A percentile compares a stretch with the other conserved stretches of the same genome.
These are phyloP conservation scores for Oryza glumipatula DNA, from an alignment of 176 grass and related monocot species.

Conservation along the genomic window DNA sequence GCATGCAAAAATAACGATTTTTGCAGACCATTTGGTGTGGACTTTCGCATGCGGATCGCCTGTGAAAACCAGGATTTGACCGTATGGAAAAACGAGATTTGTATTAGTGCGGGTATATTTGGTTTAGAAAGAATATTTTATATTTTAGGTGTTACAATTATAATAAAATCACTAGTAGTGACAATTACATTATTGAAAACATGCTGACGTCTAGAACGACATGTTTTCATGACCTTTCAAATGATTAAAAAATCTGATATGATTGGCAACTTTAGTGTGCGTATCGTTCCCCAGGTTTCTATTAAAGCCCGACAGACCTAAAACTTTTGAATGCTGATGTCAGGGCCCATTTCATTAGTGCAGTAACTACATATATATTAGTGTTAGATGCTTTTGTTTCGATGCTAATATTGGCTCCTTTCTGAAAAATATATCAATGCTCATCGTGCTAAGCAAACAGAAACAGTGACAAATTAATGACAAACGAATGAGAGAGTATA, in stretches of 20 bases:
- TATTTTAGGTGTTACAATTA: background rate
- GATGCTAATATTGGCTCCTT: background rate
- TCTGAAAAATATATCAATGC: background rate
- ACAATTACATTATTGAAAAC: background rate
- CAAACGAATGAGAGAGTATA: background rate
- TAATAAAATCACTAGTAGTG: background rate
- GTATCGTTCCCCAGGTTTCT: background rate
- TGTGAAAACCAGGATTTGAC: too few relatives aligned
- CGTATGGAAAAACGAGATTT: too few relatives aligned
- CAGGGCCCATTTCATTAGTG: background rate
- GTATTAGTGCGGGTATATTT: background rate
- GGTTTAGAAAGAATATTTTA: background rate
- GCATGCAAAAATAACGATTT: too few relatives aligned
- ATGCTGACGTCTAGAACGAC: background rate
- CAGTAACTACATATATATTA: background rate
- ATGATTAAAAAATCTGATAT: background rate
- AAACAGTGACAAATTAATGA: background rate
- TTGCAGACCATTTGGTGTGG: too few relatives aligned
- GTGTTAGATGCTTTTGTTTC: conserved; percentile 20
- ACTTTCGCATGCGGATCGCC: too few relatives aligned
- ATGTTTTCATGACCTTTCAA: background rate
- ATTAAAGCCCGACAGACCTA: conserved; percentile 23
- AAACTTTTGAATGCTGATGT: conserved; percentile 19
- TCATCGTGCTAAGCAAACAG: background rate
- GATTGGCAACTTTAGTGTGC: background rate